These are phyloP conservation scores for Solidago caesia DNA, from an alignment of 129 eudicot genomes.

Conservation along the genomic window DNA sequence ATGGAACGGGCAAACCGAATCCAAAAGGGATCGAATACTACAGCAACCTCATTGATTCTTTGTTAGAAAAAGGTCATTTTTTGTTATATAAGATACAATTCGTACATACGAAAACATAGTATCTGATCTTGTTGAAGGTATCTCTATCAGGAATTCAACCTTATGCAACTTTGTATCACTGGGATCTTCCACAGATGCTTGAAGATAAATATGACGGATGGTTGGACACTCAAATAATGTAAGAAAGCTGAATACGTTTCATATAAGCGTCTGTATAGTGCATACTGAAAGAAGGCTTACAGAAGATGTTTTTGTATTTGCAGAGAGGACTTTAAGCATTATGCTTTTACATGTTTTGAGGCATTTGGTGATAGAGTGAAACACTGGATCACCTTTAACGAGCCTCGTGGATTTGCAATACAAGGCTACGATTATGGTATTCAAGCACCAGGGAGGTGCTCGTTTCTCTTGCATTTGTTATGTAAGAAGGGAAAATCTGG, in stretches of 20 bases:
- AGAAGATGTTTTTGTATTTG: conserved; percentile 5
- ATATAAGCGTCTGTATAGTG: background rate
- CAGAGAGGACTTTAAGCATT: conserved; percentile 79
- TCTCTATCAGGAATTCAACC: conserved; percentile 74
- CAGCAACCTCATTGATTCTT: conserved; percentile 75
- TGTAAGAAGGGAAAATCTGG: conserved; percentile 81
- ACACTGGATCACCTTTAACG: conserved; percentile 93
- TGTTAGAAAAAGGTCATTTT: conserved; percentile 66
- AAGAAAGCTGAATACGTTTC: conserved; percentile 11
- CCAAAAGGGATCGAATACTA: conserved; percentile 77
- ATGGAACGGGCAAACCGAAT: conserved; percentile 89
- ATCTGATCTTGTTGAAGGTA: conserved; percentile 9
- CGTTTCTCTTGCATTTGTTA: conserved; percentile 63
- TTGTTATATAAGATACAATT: background rate
- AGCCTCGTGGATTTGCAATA: conserved; percentile 80
- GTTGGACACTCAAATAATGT: conserved; percentile 66
- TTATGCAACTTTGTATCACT: conserved; percentile 82
- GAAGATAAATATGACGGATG: conserved; percentile 86
- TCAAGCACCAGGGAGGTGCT: conserved; percentile 97
- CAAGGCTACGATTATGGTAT: conserved; percentile 86
- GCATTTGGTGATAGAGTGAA: conserved; percentile 91
- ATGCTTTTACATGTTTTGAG: conserved; percentile 76
- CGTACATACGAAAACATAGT: background rate
- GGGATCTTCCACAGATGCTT: conserved; percentile 98
- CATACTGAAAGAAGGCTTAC: conserved; percentile 2